Base-by-base conservation (phyloP, 2,329 filamentous ascomycete species). In the Fusarium cicatricum region DNA sequence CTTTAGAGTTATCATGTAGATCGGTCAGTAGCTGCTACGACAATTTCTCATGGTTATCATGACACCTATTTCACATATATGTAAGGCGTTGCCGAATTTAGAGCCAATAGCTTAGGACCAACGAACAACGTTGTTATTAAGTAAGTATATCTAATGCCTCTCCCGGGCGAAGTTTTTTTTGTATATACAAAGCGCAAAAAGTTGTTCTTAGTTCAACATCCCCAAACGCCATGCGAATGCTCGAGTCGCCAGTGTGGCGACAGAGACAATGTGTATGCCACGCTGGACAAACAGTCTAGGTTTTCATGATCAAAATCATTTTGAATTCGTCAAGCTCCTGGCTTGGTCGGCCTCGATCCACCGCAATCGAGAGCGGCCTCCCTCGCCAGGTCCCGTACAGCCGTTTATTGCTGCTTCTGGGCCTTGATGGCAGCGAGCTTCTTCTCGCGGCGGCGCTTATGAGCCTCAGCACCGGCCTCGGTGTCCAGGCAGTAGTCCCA, bases 401-500 rank as follows among this genome's bases (percentile, higher is more conserved):
- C 34, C 32, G 36, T 49, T 78, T 85, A 89, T 78, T 90, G 82
- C 82, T 67, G 62, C 71, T 92, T 92, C 82, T 87, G 88, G 61
- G 81, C 80, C 72, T 81, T 81, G 75, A 89, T 82, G 53, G 85
- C 76, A 50, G 81, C 84, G 44, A 91, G 70, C 85, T 90, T 93
- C 76, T 81, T 86, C 77, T 95, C 92, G 56, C 92, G 85, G 72
- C 93, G 88, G 72, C 83, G 85, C 87, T 92, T 93, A 69, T 90
- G 85, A 34, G 94, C 91, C 77, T 96, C 94, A 32, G 91, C 86
- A 47, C 91, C 92, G 62, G 91, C 91, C 83, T 99, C 94, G 59
- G 95, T 99, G 77, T 97, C 93, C 66, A 98, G 84, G 68, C 88
- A 75, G 75, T 90, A 96, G 80, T 99, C 95, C 95, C 95, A 99